Evolutionary conservation across 352 stramenopile species (phyloP).

Genomic region (Phytophthora kernoviae): DNA sequence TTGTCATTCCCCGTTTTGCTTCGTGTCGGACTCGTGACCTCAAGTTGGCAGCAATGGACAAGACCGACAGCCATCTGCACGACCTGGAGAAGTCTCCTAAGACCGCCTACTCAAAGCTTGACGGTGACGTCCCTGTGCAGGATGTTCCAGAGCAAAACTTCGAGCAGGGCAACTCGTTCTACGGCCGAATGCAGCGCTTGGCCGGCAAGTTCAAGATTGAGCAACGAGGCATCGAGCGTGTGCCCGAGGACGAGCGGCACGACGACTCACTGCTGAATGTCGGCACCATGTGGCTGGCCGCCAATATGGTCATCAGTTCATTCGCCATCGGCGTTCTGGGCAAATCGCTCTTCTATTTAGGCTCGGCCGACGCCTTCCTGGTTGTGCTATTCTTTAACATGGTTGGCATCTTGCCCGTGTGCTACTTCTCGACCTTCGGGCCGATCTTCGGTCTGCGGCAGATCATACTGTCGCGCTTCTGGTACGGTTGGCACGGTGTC

Average conservation of each 20-base stretch:
- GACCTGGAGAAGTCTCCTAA: conserved; percentile 26
- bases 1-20: conserved; percentile 30
- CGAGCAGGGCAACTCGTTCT: conserved; percentile 27
- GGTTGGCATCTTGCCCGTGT: conserved; percentile 46
- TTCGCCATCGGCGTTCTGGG: conserved; percentile 51
- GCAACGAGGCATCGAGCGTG: conserved; percentile 50
- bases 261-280: conserved; percentile 49
- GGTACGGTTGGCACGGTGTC: conserved; percentile 51
- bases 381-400: conserved; percentile 51
- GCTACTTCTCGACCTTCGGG: conserved; percentile 51
- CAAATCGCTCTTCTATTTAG: conserved; percentile 51
- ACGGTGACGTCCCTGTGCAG: conserved; percentile 23
- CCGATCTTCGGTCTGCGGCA: conserved; percentile 49
- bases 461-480: conserved; percentile 57
- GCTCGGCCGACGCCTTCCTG: conserved; percentile 46
- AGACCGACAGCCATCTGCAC: conserved; percentile 18
- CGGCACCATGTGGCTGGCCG: conserved; percentile 48
- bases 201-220: conserved; percentile 47
- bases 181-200: conserved; percentile 29
- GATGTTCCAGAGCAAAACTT: conserved; percentile 13
- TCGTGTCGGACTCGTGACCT: conserved; percentile 1
- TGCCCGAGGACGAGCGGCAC: conserved; percentile 48
- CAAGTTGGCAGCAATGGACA: conserved; percentile 19
- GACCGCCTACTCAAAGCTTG: conserved; percentile 26
- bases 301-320: conserved; percentile 55